These are phyloP conservation scores for Mucor circinelloides DNA, from an alignment of 371 early-diverging fungal species.

Conservation along the genomic window DNA sequence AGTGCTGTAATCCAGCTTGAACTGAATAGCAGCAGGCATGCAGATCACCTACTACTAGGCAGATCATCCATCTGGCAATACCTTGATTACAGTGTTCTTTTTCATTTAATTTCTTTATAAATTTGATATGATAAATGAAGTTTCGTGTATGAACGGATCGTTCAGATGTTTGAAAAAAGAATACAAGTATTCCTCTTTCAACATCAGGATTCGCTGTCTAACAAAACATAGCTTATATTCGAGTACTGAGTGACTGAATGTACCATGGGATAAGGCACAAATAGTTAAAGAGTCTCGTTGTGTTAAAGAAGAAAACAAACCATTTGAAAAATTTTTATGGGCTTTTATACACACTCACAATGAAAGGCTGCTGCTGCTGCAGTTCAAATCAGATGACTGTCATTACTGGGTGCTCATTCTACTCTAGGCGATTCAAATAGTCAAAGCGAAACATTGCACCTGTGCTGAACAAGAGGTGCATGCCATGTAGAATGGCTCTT, in stretches of 20 bases:
- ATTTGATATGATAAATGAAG: not conserved
- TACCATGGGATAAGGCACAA: constrained; percentile 17
- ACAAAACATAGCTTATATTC: constrained; percentile 14
- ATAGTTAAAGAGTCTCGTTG: constrained; percentile 28
- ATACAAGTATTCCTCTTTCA: not conserved
- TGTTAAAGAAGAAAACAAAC: constrained; percentile 13
- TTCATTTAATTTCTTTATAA: constrained; percentile 4
- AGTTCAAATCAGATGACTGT: not conserved
- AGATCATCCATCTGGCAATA: too few species aligned
- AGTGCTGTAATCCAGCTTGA: too few species aligned
- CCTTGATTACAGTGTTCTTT: not conserved
- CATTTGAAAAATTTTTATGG: not conserved
- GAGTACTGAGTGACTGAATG: constrained; percentile 26
- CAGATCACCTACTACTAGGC: too few species aligned
- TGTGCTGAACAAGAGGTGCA: too few species aligned
- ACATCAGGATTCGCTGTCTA: constrained; percentile 22
- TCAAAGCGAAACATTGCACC: not conserved
- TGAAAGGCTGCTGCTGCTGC: not conserved
- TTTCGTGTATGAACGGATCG: constrained; percentile 20
- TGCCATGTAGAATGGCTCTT: too few species aligned
- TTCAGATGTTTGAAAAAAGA: constrained; percentile 4
- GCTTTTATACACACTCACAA: not conserved
- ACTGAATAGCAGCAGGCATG: too few species aligned
- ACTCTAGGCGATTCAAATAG: not conserved
- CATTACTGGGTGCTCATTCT: not conserved